Evolutionary conservation across 306 rosid genomes (phyloP), one percentile per base, ranked within the genome.

Genomic region (Geum urbanum): DNA sequence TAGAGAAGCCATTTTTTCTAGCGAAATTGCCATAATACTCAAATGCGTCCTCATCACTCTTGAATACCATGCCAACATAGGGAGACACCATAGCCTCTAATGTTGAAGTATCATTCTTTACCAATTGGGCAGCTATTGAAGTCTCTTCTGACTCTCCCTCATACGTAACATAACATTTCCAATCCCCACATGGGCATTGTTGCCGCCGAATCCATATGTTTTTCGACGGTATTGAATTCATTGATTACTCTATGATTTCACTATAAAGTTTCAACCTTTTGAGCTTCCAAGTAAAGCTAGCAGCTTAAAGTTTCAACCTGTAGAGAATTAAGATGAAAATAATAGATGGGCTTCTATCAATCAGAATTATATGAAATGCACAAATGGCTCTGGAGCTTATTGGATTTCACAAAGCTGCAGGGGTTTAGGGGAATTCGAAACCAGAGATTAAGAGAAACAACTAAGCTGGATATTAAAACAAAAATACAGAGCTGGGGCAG

Each of bases 181-280:
- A 95, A 87, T 95, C 99, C 58, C 99, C 95, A 79, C 99, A 95
- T 14, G 99, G 99, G 80, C 97, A 94, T 81, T 89, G 97, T 53
- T 88, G 96, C 79, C 92, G 78, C 69, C 89, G 86, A 82, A 91
- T 89, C 95, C 99, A 94, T 70, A 89, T 72, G 79, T 77, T 88
- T 74, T 87, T 91, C 2, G 87, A 81, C 19, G 95, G 85, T 27
- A 82, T 50, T 9, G 91, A 77, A 4, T 80, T 60, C 99, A 95
- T 90, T 48, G n/a, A 53, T 57, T 19, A 73, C 51, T 66, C 71
- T 72, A 48, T 53, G 68, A 63, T 32, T n/a, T 20, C 47, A 24
- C 16, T 13, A n/a, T 37, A 41, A 71, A 55, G 37, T 49, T 51
- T 13, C 48, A 52, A 70, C 41, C 46, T 52, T 45, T 66, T 76